A percentile compares a stretch with the other conserved stretches of the same genome.
Evolutionary conservation across 768 basidiomycete species (phyloP).

Genomic region (Tephrocybe sp.): DNA sequence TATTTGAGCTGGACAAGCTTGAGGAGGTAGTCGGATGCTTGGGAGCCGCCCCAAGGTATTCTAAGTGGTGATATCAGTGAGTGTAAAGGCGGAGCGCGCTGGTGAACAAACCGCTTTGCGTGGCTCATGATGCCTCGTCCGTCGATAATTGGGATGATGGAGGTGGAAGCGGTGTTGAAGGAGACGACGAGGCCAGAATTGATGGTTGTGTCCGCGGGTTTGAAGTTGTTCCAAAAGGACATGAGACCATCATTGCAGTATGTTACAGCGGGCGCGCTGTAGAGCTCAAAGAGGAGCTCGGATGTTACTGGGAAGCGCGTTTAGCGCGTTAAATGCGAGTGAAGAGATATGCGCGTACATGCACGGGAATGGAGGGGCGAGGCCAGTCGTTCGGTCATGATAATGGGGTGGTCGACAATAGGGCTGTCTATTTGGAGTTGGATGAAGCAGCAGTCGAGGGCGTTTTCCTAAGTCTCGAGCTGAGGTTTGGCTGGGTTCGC

Average conservation of each 20-base stretch:
- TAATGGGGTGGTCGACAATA: slow-evolving; percentile 79
- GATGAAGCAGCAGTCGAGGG: slow-evolving; percentile 89
- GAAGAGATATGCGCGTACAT: slow-evolving; percentile 47
- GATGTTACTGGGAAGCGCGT: slow-evolving; percentile 70
- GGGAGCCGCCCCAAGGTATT: slow-evolving; percentile 92
- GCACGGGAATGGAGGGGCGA: slow-evolving; percentile 88
- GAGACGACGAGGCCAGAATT: slow-evolving; percentile 78
- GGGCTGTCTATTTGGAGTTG: slow-evolving; percentile 80
- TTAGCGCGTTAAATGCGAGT: neutral
- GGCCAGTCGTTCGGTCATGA: slow-evolving; percentile 91
- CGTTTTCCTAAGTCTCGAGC: slow-evolving; percentile 76
- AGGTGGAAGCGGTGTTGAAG: slow-evolving; percentile 90
- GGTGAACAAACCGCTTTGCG: slow-evolving; percentile 67
- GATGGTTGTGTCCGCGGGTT: too few species aligned
- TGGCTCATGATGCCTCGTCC: slow-evolving; percentile 85
- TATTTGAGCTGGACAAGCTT: slow-evolving; percentile 96
- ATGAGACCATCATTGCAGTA: slow-evolving; percentile 91
- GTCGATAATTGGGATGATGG: slow-evolving; percentile 82
- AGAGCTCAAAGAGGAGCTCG: slow-evolving; percentile 94
- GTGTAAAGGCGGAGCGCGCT: neutral
- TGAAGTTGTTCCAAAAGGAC: slow-evolving; percentile 92
- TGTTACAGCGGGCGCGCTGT: slow-evolving; percentile 79
- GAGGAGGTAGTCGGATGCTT: slow-evolving; percentile 88
- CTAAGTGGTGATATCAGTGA: slow-evolving; percentile 35
- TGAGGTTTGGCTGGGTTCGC: slow-evolving; percentile 12